Evolutionary conservation across 177 flowering plant species (phyloP), one percentile per base, ranked within the genome.

Genomic region (Vitis hybrid): DNA sequence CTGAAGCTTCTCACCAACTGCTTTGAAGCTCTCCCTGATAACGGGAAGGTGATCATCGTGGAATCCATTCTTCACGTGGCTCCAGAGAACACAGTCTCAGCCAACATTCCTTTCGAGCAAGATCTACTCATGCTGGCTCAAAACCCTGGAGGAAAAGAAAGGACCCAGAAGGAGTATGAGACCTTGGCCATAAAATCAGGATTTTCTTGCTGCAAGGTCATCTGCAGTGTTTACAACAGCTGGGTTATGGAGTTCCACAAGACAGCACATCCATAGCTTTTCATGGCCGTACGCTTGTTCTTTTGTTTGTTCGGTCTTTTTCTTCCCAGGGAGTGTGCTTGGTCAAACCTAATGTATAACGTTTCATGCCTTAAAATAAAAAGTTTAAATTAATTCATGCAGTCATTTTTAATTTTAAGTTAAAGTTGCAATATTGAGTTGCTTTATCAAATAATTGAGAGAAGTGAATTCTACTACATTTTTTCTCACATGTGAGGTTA

Each of bases 1-100:
- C 1, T 34, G 45, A 72, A 59, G 3, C 20, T 80, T 15, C 59
- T 80, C 29, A 77, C 66, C 54, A 77, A 80, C 18, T 80, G 79
- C 20, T 67, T 55, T 8, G 51, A 66, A 59, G 73, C 82, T 3
- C 64, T 76, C 4, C 79, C 82, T 2, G 51, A 59, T 8, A 5
- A 29, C 0, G 79, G 82, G 5, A 80, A 80, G 68, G 72, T 77
- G 49, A 67, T 82, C 63, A 57, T 73, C 10, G 70, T 76, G 67
- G 85, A 82, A 13, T 69, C 72, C 8, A 60, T 82, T 49, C 75
- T 67, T 53, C 81, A 83, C 1, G 74, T 48, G 48, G n/a, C 12
- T 15, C 75, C 76, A 2, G 77, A 75, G 50, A 67, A 58, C 22
- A 60, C 16, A 66, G 63, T 50, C 2, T 13, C 66, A 4, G n/a